Conservation (phyloP, 129 eudicot genomes). For the Chrysanthemum makinoi region DNA sequence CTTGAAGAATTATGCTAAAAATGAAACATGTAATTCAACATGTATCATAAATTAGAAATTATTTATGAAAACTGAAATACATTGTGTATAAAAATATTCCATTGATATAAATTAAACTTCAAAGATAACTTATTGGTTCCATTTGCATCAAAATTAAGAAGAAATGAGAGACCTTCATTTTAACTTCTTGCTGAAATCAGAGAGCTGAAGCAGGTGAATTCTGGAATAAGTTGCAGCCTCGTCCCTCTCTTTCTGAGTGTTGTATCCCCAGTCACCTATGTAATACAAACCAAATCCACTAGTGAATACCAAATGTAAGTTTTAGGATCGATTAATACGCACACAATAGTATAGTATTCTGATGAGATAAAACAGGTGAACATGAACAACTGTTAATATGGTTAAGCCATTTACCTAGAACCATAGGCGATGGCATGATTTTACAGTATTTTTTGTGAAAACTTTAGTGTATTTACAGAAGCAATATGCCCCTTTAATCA, state of each 20-base stretch:
- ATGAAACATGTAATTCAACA: too few relatives aligned
- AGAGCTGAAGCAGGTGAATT: conserved; percentile 76
- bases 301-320: not conserved
- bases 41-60: not conserved
- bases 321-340: not conserved
- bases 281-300: conserved; percentile 8
- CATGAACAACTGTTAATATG: not conserved
- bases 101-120: not conserved
- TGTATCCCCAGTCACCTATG: conserved; percentile 98
- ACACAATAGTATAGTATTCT: not conserved
- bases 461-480: not conserved
- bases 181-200: conserved; percentile 89
- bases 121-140: conserved; percentile 17
- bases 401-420: not conserved
- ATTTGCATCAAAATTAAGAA: not conserved
- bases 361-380: too few relatives aligned
- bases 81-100: too few relatives aligned
- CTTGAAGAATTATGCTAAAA: too few relatives aligned
- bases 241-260: conserved; percentile 89
- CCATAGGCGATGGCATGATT: too few relatives aligned
- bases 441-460: too few relatives aligned
- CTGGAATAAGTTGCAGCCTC: conserved; percentile 85
- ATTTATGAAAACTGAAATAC: not conserved
- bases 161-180: conserved; percentile 40
- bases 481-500: not conserved